phyloP scores from a whole-genome alignment of 306 rosid genomes.

The Begonia peltatifolia region DNA sequence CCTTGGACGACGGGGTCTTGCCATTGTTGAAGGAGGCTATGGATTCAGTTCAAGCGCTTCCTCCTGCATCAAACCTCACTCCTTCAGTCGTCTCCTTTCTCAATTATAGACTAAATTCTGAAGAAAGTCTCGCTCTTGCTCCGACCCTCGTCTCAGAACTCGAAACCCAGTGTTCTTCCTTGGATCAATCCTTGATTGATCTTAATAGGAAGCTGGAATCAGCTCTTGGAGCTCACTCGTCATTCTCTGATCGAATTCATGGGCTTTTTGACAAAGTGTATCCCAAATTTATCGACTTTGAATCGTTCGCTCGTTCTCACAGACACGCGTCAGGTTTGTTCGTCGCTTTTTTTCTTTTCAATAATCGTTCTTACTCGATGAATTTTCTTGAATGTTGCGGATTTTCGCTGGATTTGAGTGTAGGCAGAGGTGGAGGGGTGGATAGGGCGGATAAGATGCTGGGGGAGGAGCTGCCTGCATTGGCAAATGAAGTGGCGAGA shows the following conservation, averaged over 20 bases:
- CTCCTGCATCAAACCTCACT: constrained; percentile 40
- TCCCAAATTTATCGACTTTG: constrained; percentile 26
- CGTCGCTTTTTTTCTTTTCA: background rate
- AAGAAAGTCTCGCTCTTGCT: constrained; percentile 22
- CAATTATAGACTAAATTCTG: constrained; percentile 25
- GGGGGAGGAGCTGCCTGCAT: constrained; percentile 70
- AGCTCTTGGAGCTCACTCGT: constrained; percentile 37
- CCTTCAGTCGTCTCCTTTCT: constrained; percentile 47
- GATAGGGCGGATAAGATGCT: constrained; percentile 34
- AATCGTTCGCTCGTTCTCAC: constrained; percentile 31
- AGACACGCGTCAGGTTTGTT: constrained; percentile 22
- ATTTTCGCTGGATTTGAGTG: too few species aligned
- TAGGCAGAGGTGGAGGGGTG: constrained; percentile 21
- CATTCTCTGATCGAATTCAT: constrained; percentile 45
- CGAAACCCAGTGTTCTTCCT: constrained; percentile 36
- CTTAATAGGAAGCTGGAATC: constrained; percentile 46
- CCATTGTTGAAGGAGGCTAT: constrained; percentile 4
- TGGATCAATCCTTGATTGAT: constrained; percentile 43
- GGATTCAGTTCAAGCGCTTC: constrained; percentile 34
- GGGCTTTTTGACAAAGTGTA: constrained; percentile 24
- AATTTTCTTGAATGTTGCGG: too few species aligned
- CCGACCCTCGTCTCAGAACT: constrained; percentile 42
- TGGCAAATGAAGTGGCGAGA: constrained; percentile 89
- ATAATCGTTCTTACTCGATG: too few species aligned
- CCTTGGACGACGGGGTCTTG: too few species aligned